Conservation (phyloP, 371 early-diverging fungal genomes). For the Saksenaea vasiformis region DNA sequence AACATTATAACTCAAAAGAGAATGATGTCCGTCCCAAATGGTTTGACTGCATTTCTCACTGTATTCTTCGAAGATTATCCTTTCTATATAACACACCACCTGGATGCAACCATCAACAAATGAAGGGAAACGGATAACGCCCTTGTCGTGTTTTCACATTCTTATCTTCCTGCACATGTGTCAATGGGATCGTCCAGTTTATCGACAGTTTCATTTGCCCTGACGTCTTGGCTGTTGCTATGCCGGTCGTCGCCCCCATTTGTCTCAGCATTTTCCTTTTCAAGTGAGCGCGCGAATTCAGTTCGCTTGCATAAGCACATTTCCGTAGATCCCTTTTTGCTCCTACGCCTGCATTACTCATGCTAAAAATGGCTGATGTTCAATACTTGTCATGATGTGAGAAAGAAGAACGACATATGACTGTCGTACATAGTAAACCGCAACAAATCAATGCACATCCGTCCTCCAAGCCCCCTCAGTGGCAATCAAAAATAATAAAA, state of each 20-base stretch:
- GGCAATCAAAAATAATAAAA: neutral
- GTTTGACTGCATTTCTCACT: neutral
- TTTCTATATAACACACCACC: neutral
- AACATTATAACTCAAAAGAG: neutral
- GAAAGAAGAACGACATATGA: neutral
- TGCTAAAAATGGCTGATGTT: neutral
- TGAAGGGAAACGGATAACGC: neutral
- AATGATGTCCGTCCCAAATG: slow-evolving; percentile 5
- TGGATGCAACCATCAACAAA: neutral
- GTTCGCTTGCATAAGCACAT: neutral
- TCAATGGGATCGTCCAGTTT: slow-evolving; percentile 2
- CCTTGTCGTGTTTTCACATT: neutral
- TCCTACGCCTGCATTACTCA: neutral
- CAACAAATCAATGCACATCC: neutral
- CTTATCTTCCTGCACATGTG: neutral
- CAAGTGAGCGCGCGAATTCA: neutral
- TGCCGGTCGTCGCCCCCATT: neutral
- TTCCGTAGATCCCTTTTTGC: neutral
- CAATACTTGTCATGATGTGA: neutral
- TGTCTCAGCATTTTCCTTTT: slow-evolving; percentile 1
- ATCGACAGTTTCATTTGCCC: neutral
- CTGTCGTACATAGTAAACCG: neutral
- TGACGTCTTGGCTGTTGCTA: neutral
- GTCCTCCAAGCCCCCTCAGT: neutral
- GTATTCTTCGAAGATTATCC: neutral